Percentiles rank a stretch among this genome's conserved stretches.
Conservation (phyloP, 1,284 basidiomycete genomes). For the Pyrrhoderma noxium region DNA sequence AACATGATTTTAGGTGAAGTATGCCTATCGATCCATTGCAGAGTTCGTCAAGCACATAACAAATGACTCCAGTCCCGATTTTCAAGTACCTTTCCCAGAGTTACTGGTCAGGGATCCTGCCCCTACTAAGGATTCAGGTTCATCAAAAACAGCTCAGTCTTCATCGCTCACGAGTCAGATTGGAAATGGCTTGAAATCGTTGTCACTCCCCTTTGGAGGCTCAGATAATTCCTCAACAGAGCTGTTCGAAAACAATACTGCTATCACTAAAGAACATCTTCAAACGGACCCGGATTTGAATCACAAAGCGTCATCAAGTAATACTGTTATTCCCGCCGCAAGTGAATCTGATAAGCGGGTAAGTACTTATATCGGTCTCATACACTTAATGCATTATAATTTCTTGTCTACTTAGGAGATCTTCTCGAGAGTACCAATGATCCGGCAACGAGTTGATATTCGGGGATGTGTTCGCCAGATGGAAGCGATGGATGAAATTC, state of each 20-base stretch:
- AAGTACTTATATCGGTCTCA: too few relatives aligned
- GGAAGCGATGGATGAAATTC: conserved; percentile 62
- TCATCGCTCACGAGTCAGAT: neutral
- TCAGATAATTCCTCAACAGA: conserved; percentile 23
- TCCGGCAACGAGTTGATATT: conserved; percentile 83
- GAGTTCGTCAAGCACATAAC: conserved; percentile 51
- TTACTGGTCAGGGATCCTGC: conserved; percentile 21
- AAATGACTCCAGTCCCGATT: conserved; percentile 28
- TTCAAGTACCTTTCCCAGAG: conserved; percentile 43
- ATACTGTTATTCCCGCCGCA: too few relatives aligned
- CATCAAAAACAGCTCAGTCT: neutral
- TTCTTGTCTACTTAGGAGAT: conserved; percentile 20
- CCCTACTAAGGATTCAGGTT: neutral
- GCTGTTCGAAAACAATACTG: conserved; percentile 30
- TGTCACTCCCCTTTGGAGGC: conserved; percentile 3
- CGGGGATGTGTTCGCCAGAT: conserved; percentile 72
- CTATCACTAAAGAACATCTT: conserved; percentile 24
- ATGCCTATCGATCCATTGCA: conserved; percentile 50
- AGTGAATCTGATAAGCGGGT: too few relatives aligned
- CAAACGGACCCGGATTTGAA: conserved; percentile 21
- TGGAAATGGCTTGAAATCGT: conserved; percentile 10
- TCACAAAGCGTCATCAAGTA: neutral
- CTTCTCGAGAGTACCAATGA: conserved; percentile 41
- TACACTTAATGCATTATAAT: too few relatives aligned
- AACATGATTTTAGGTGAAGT: conserved; percentile 37